A percentile compares a stretch with the other conserved stretches of the same genome.
These are phyloP conservation scores for Astragalus glycyphyllos DNA, from an alignment of 306 rosid species.

Conservation along the genomic window DNA sequence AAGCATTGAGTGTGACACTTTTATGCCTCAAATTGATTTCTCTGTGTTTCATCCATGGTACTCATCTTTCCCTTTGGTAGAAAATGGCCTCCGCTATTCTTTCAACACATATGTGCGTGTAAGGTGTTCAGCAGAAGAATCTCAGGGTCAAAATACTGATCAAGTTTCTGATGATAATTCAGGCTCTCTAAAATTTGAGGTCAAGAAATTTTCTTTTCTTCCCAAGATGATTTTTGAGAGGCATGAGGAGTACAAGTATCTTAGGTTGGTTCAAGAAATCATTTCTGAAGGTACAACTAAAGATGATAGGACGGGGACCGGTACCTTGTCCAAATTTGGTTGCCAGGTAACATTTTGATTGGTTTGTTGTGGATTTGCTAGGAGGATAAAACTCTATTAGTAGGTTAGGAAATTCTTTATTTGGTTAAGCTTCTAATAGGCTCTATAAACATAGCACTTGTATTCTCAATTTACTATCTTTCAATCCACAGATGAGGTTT, in stretches of 20 bases:
- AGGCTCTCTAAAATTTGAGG: slow-evolving; percentile 61
- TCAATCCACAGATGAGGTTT: slow-evolving; percentile 72
- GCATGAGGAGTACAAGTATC: slow-evolving; percentile 85
- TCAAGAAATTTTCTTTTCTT: slow-evolving; percentile 78
- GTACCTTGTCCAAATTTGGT: slow-evolving; percentile 92
- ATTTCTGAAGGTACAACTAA: slow-evolving; percentile 77
- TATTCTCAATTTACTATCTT: too few species aligned
- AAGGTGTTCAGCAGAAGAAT: slow-evolving; percentile 62
- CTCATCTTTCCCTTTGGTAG: slow-evolving; percentile 85
- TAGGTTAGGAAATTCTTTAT: too few species aligned
- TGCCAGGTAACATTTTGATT: slow-evolving; percentile 71
- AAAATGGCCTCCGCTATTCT: slow-evolving; percentile 67
- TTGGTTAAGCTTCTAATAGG: too few species aligned
- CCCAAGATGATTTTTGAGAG: slow-evolving; percentile 83
- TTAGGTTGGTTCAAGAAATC: slow-evolving; percentile 79
- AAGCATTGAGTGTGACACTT: slow-evolving; percentile 80
- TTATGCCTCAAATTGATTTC: slow-evolving; percentile 73
- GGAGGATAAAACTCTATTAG: too few species aligned
- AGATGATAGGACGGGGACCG: slow-evolving; percentile 98
- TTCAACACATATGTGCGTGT: slow-evolving; percentile 86
- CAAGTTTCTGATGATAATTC: slow-evolving; percentile 42
- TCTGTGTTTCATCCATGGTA: slow-evolving; percentile 89
- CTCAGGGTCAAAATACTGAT: slow-evolving; percentile 55
- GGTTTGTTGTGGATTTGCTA: slow-evolving; percentile 36
- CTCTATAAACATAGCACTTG: too few species aligned